Evolutionary conservation across 2,329 filamentous ascomycete species (phyloP).

Genomic region (Mariannaea sp.): DNA sequence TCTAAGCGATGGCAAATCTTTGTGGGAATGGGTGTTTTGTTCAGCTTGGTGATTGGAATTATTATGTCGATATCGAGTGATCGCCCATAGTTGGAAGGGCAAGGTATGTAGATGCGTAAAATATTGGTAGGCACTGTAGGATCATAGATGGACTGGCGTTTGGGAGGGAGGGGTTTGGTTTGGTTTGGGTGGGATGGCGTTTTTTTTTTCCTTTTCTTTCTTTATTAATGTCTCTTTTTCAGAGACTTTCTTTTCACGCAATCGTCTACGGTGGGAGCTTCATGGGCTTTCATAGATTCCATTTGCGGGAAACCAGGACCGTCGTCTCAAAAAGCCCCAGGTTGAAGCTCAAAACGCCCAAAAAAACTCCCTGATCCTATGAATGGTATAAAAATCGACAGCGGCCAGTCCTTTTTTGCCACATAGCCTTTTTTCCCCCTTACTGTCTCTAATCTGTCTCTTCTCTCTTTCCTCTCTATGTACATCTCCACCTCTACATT

Average conservation of each 20-base stretch:
- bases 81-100: conserved; percentile 13
- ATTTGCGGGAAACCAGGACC: conserved; percentile 22
- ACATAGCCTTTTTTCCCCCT: no score
- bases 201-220: no score
- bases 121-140: no score
- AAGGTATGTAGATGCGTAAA: no score
- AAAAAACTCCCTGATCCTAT: conserved; percentile 34
- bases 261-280: conserved; percentile 22
- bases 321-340: conserved; percentile 12
- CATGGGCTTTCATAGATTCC: conserved; percentile 27
- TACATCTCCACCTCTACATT: conserved; percentile 36
- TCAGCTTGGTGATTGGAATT: conserved; percentile 78
- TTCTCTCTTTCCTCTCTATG: conserved; percentile 14
- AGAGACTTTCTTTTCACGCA: no score
- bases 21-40: conserved; percentile 79
- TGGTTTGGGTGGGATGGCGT: no score
- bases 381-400: conserved; percentile 34
- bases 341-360: conserved; percentile 27
- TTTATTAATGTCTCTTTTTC: no score
- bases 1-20: conserved; percentile 83
- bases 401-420: conserved; percentile 16
- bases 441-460: no score
- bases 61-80: conserved; percentile 56
- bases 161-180: no score
- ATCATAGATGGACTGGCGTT: no score